These are phyloP conservation scores for Penicillium hesseltinei DNA, from an alignment of 2,329 filamentous ascomycete genomes.

Conservation along the genomic window DNA sequence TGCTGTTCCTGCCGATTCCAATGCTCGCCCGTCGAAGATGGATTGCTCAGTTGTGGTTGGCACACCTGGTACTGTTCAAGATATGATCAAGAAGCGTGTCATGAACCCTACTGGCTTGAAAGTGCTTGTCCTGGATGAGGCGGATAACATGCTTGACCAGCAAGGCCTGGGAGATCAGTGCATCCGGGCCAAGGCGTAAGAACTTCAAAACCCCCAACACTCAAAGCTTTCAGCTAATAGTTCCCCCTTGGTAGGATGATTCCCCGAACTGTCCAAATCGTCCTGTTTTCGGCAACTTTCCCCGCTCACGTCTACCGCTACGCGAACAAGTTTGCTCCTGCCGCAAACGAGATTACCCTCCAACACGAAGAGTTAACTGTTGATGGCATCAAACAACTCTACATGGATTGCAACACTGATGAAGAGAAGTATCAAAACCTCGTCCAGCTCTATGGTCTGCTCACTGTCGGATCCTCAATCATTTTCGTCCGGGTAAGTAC, in stretches of 20 bases:
- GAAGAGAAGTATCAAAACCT: slow-evolving; percentile 83
- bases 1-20: slow-evolving; percentile 73
- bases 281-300: slow-evolving; percentile 94
- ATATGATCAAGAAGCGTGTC: slow-evolving; percentile 74
- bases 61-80: slow-evolving; percentile 89
- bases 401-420: slow-evolving; percentile 84
- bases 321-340: slow-evolving; percentile 78
- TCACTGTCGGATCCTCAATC: slow-evolving; percentile 95
- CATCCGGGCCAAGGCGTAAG: slow-evolving; percentile 79
- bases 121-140: slow-evolving; percentile 90
- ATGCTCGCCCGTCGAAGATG: slow-evolving; percentile 67
- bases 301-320: slow-evolving; percentile 82
- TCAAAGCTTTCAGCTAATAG: slow-evolving; percentile 31
- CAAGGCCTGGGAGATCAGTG: slow-evolving; percentile 95
- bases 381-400: slow-evolving; percentile 96
- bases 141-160: slow-evolving; percentile 97
- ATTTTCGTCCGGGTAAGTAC: slow-evolving; percentile 84
- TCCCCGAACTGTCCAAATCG: slow-evolving; percentile 73
- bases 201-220: slow-evolving; percentile 11
- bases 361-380: slow-evolving; percentile 91
- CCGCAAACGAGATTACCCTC: slow-evolving; percentile 81
- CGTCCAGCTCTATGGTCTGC: slow-evolving; percentile 89
- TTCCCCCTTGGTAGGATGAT: slow-evolving; percentile 58
- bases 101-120: slow-evolving; percentile 71
- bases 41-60: slow-evolving; percentile 81